Evolutionary conservation across 176 grass and related monocot genomes (phyloP).

Genomic region (Raddia guianensis): DNA sequence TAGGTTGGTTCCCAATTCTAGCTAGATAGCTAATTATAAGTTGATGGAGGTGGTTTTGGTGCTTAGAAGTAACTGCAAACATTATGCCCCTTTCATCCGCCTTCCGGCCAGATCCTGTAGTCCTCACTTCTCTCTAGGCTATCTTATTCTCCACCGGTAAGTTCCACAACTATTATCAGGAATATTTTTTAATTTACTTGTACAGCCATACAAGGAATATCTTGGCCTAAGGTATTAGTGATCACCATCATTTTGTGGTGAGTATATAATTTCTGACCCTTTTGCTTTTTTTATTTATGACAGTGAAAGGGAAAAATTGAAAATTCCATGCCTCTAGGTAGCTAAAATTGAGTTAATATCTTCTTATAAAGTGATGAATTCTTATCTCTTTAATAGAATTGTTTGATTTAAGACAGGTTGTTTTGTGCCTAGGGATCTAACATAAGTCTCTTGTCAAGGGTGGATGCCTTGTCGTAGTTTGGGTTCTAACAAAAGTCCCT

Average conservation of each 20-base stretch:
- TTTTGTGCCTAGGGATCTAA: background rate
- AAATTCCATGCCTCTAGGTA: background rate
- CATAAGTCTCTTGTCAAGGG: background rate
- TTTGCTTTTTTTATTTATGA: background rate
- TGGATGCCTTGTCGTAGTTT: background rate
- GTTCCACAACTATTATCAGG: background rate
- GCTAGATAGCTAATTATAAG: background rate
- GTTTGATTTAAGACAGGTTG: background rate
- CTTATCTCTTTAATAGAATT: background rate
- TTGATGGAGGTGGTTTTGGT: background rate
- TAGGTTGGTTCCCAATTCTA: background rate
- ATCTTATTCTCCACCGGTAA: background rate
- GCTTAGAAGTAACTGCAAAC: background rate
- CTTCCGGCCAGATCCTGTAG: conserved; percentile 8
- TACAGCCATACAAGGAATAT: background rate
- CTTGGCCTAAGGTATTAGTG: background rate
- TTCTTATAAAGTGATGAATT: background rate
- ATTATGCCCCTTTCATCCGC: background rate
- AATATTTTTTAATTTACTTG: background rate
- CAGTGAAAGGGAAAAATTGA: background rate
- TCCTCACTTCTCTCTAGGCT: background rate
- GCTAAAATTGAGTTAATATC: background rate
- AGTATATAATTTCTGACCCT: background rate
- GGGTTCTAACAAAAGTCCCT: background rate
- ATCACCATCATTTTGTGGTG: background rate